Evolutionary conservation across 768 basidiomycete species (phyloP).

Genomic region (Russula griseocarnosa): DNA sequence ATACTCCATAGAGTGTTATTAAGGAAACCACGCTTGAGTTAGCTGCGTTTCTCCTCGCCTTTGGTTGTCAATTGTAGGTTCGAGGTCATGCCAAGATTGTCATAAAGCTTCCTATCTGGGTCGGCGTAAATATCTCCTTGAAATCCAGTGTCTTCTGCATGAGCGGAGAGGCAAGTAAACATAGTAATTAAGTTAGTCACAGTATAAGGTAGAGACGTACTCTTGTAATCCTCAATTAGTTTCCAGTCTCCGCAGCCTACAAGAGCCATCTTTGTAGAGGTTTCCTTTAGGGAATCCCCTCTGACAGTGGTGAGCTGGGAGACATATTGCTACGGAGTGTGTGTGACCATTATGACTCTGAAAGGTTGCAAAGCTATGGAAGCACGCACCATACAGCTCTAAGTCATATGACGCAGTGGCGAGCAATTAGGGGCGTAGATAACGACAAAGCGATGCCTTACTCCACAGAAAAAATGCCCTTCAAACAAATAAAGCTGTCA

Average conservation of each 20-base stretch:
- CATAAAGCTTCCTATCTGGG: constrained; percentile 26
- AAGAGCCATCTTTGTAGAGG: constrained; percentile 12
- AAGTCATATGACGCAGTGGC: background rate
- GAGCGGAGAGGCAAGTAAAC: background rate
- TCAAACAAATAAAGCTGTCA: background rate
- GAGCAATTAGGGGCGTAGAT: background rate
- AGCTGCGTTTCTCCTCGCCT: constrained; percentile 22
- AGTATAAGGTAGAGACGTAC: background rate
- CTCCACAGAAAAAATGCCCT: constrained; percentile 29
- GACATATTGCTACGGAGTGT: constrained; percentile 24
- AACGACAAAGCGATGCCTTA: background rate
- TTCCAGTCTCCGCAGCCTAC: constrained; percentile 27
- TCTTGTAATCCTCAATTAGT: constrained; percentile 25
- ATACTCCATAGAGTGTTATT: constrained; percentile 19
- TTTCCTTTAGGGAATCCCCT: constrained; percentile 19
- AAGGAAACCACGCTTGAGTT: constrained; percentile 18
- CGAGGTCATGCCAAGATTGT: constrained; percentile 22
- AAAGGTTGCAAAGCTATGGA: no score
- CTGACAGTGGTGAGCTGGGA: constrained; percentile 21
- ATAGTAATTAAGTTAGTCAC: no score
- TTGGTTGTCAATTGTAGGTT: constrained; percentile 19
- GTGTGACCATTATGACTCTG: background rate
- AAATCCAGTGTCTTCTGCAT: constrained; percentile 18
- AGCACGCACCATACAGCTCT: constrained; percentile 21
- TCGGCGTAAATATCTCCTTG: constrained; percentile 25